Evolutionary conservation across 2,329 filamentous ascomycete species (phyloP).

Genomic region (Aspergillus sp.): DNA sequence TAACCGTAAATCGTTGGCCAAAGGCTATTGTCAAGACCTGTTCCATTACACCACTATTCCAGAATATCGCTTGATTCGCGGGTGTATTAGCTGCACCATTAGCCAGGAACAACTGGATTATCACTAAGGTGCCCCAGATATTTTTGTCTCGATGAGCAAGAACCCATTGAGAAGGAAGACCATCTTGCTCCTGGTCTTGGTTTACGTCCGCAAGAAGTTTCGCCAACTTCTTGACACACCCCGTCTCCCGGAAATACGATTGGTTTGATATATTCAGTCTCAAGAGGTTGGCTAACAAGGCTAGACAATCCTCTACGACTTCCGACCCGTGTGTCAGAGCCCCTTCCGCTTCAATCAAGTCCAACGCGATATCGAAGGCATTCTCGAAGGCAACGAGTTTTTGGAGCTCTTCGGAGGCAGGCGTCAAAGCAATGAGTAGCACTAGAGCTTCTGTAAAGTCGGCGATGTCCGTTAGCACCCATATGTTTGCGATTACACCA

Average conservation of each 20-base stretch:
- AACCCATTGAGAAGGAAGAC: constrained; percentile 64
- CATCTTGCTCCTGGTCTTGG: constrained; percentile 46
- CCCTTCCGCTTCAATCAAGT: constrained; percentile 73
- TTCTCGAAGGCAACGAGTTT: constrained; percentile 94
- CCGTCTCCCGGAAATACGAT: constrained; percentile 84
- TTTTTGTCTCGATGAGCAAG: constrained; percentile 78
- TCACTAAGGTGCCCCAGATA: constrained; percentile 77
- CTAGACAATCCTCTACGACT: constrained; percentile 85
- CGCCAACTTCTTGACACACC: constrained; percentile 65
- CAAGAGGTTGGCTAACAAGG: constrained; percentile 80
- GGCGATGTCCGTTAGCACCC: constrained; percentile 6
- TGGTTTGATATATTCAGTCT: constrained; percentile 86
- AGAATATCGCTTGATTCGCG: constrained; percentile 79
- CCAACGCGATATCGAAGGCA: constrained; percentile 80
- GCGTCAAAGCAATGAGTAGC: constrained; percentile 82
- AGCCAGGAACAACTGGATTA: constrained; percentile 77
- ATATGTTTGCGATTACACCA: neutral
- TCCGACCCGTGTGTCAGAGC: constrained; percentile 74
- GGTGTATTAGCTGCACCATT: constrained; percentile 70
- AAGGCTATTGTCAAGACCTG: constrained; percentile 79
- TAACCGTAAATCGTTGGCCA: constrained; percentile 59
- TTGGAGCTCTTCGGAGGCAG: constrained; percentile 77
- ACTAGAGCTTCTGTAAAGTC: constrained; percentile 58
- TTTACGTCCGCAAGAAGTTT: constrained; percentile 58
- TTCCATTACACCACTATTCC: constrained; percentile 70